Base-by-base conservation (phyloP, 768 basidiomycete genomes). In the Rhodotorula toruloides region DNA sequence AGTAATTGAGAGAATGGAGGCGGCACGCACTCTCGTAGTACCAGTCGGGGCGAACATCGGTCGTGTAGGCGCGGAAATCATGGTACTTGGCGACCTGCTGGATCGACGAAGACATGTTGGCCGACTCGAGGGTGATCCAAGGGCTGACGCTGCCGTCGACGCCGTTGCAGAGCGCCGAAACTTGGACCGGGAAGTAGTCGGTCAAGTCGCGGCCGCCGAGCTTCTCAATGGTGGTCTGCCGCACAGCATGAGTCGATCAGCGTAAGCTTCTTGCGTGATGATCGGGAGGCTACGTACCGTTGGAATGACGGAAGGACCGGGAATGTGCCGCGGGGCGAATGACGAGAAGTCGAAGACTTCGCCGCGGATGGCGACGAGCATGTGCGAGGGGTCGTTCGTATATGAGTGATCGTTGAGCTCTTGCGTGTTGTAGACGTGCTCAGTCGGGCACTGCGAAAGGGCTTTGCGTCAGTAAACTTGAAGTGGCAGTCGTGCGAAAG, bases 11-110 rank as follows among this genome's bases (percentile, higher is more conserved):
- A 12, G 29, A 25, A n/a, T 44, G 25, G n/a, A 27, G 31, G 10
- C 4, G 8, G 50, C 32, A 25, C 61, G 32, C 39, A 71, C 70
- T 67, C 79, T 98, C 88, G 71, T 89, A 92, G 77, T 98, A 99
- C 96, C 96, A 99, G 76, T 99, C 96, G 0, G 96, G 94, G 14
- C 96, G 85, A 0, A 88, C 87, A 74, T 98, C 94, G 65, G 86
- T 88, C 42, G 86, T 87, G 55, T 82, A 86, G 0, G 86, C 87
- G 25, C 94, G 88, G 84, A 99, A 99, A 76, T 99, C 94, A 77
- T 98, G 96, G 76, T 98, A 99, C 73, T 85, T 81, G 1, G 87
- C 81, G 73, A 92, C 88, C 25, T 79, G 74, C 68, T 89, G 87
- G 61, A 67, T 61, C 34, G 42, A 22, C n/a, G 75, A 83, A 83